Conservation (phyloP, 1,284 basidiomycete species). For the Microbotryomycetes sp. region DNA sequence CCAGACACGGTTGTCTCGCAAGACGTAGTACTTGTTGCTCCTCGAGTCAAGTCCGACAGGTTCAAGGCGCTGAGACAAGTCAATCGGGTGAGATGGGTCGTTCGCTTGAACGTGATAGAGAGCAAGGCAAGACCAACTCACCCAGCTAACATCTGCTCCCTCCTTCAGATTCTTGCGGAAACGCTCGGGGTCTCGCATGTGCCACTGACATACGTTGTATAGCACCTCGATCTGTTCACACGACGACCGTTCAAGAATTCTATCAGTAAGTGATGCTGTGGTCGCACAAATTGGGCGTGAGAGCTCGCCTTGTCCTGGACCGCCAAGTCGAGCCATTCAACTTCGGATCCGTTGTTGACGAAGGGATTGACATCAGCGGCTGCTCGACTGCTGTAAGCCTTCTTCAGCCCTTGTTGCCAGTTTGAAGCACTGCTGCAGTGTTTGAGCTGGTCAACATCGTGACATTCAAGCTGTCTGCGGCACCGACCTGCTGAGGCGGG, state of each 20-base stretch:
- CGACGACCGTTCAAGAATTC: too few relatives aligned
- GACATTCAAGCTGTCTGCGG: neutral
- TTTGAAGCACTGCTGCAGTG: neutral
- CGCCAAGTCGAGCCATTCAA: neutral
- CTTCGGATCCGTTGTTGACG: neutral
- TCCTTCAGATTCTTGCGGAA: neutral
- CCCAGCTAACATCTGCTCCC: neutral
- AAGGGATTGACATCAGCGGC: neutral
- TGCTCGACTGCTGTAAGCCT: neutral
- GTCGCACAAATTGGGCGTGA: too few relatives aligned
- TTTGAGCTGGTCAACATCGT: too few relatives aligned
- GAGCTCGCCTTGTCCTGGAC: neutral
- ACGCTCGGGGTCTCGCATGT: neutral
- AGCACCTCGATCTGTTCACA: neutral
- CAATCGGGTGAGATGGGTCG: too few relatives aligned
- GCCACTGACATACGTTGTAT: neutral
- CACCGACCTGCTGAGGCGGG: too few relatives aligned
- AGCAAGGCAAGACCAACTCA: too few relatives aligned
- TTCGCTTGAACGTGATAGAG: too few relatives aligned
- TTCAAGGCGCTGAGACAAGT: neutral
- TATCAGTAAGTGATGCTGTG: too few relatives aligned
- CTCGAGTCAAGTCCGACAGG: neutral
- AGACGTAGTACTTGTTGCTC: neutral
- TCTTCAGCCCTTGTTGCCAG: neutral
- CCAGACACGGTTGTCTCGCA: neutral